phyloP scores from a whole-genome alignment of 441 rosid genomes.

The Aleurites moluccanus region DNA sequence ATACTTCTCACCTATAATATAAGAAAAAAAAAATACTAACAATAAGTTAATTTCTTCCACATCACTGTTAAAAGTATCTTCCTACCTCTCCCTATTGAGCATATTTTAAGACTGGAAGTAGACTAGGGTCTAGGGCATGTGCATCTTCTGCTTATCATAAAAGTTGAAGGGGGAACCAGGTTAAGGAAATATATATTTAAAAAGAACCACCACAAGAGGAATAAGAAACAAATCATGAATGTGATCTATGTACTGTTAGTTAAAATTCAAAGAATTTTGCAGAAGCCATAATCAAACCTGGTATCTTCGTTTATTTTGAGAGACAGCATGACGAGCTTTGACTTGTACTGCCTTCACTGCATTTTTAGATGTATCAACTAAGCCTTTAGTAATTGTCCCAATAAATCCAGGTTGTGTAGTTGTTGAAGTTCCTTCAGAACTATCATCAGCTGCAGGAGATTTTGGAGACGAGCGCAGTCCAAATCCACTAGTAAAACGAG shows the following conservation, averaged over 20 bases:
- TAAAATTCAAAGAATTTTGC: slow-evolving; percentile 4
- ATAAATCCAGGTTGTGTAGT: slow-evolving; percentile 62
- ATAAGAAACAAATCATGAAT: not conserved
- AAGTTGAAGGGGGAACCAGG: not conserved
- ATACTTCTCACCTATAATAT: too few relatives aligned
- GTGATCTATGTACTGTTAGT: not conserved
- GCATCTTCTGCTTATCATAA: not conserved
- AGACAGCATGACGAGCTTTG: slow-evolving; percentile 96
- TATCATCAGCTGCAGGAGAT: slow-evolving; percentile 57
- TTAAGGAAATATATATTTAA: not conserved
- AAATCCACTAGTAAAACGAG: slow-evolving; percentile 80
- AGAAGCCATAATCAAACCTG: slow-evolving; percentile 52
- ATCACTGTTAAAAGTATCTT: not conserved
- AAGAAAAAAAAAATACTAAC: not conserved
- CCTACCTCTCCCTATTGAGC: not conserved
- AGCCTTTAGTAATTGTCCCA: slow-evolving; percentile 81
- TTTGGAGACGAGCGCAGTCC: slow-evolving; percentile 78
- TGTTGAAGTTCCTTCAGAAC: slow-evolving; percentile 49
- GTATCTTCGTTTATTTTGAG: slow-evolving; percentile 96
- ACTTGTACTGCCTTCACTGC: slow-evolving; percentile 98
- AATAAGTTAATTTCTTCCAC: not conserved
- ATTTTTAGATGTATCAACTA: slow-evolving; percentile 89
- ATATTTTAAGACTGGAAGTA: not conserved
- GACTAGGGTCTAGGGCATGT: not conserved
- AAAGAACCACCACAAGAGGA: not conserved